These are phyloP conservation scores for Naumovozyma baii DNA, from an alignment of 805 yeast species.

Conservation along the genomic window DNA sequence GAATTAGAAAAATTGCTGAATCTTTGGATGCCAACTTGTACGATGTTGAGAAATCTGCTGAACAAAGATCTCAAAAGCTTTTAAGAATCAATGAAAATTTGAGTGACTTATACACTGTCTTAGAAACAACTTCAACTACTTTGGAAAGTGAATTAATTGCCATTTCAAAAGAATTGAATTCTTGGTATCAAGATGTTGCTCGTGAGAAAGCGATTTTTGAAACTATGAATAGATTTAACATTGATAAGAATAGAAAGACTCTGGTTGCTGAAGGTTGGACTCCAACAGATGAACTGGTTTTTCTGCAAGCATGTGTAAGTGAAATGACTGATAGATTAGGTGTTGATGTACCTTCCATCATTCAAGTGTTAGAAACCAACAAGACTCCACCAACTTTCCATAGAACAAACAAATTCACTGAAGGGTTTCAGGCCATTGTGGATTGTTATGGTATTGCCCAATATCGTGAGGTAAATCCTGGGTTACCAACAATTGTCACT, in stretches of 20 bases:
- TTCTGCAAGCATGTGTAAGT: conserved; percentile 38
- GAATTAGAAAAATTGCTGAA: conserved; percentile 58
- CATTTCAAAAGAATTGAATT: conserved; percentile 48
- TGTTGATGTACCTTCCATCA: conserved; percentile 35
- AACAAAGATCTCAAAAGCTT: conserved; percentile 33
- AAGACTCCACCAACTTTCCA: conserved; percentile 66
- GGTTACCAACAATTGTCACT: conserved; percentile 62
- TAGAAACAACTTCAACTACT: conserved; percentile 42
- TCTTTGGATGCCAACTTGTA: conserved; percentile 58
- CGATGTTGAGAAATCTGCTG: conserved; percentile 39
- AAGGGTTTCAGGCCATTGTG: conserved; percentile 57
- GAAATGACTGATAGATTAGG: conserved; percentile 28
- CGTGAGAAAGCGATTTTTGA: conserved; percentile 51
- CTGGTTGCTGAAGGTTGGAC: conserved; percentile 71
- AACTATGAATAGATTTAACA: conserved; percentile 55
- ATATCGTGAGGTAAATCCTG: conserved; percentile 67
- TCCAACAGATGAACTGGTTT: conserved; percentile 44
- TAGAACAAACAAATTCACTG: conserved; percentile 58
- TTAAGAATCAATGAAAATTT: conserved; percentile 32
- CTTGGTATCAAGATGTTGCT: conserved; percentile 46
- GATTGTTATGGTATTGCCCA: conserved; percentile 76
- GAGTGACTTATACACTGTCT: conserved; percentile 41
- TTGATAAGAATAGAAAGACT: conserved; percentile 56
- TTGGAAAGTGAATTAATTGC: conserved; percentile 58
- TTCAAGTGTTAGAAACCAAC: conserved; percentile 54